Evolutionary conservation across 345 rosid genomes (phyloP).

Genomic region (Moricandia arvensis): DNA sequence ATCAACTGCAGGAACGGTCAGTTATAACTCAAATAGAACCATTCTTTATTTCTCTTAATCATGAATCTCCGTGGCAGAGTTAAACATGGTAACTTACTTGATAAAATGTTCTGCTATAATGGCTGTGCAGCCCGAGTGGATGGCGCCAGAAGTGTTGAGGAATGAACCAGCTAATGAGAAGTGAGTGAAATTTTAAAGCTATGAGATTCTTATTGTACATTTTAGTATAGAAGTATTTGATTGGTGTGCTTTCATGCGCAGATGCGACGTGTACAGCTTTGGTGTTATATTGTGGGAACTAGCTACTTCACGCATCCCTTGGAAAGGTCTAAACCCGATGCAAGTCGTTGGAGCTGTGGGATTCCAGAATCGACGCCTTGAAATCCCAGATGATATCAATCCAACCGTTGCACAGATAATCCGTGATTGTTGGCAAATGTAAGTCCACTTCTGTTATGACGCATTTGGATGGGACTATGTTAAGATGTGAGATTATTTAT

Average conservation of each 20-base stretch:
- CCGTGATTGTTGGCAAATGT: constrained; percentile 86
- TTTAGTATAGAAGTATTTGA: constrained; percentile 3
- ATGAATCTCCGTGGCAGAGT: constrained; percentile 14
- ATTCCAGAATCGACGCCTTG: constrained; percentile 87
- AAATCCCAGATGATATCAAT: constrained; percentile 71
- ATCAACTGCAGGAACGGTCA: constrained; percentile 96
- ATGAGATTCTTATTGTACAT: background rate
- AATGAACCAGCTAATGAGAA: constrained; percentile 96
- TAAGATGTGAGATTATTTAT: constrained; percentile 7
- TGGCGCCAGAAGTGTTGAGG: constrained; percentile 99
- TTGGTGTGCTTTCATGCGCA: constrained; percentile 42
- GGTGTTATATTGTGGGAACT: constrained; percentile 98
- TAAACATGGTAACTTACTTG: background rate
- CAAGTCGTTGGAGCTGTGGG: constrained; percentile 99
- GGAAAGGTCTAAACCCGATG: constrained; percentile 99
- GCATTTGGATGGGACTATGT: constrained; percentile 3
- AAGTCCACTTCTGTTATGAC: constrained; percentile 35
- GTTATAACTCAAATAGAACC: background rate
- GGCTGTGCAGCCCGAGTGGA: constrained; percentile 93
- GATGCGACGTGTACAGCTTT: constrained; percentile 97
- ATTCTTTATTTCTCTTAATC: background rate
- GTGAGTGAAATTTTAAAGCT: constrained; percentile 48
- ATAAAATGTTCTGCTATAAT: background rate
- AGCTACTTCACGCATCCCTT: constrained; percentile 69
- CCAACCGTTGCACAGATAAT: constrained; percentile 78